phyloP scores from a whole-genome alignment of 345 rosid genomes.

The Acer negundo region DNA sequence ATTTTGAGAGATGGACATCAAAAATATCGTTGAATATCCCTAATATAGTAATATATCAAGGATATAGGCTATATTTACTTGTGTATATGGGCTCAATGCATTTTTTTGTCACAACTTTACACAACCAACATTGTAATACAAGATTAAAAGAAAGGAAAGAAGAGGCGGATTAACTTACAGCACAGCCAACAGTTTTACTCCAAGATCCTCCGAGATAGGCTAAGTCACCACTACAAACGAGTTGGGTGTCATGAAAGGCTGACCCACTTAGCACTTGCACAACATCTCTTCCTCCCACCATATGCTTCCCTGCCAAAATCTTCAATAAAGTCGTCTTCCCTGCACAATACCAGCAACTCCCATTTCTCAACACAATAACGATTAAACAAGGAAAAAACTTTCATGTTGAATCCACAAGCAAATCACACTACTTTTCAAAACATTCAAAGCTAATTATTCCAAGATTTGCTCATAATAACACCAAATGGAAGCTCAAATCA shows the following conservation, averaged over 20 bases:
- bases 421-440: not conserved
- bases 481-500: no score
- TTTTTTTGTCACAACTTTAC: no score
- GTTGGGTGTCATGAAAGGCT: slow-evolving; percentile 85
- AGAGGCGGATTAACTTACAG: slow-evolving; percentile 50
- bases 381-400: not conserved
- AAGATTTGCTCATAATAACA: no score
- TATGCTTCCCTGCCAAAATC: slow-evolving; percentile 89
- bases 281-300: slow-evolving; percentile 89
- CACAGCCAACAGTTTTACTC: slow-evolving; percentile 88
- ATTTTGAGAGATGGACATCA: no score
- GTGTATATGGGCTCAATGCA: no score
- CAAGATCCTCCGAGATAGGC: slow-evolving; percentile 93
- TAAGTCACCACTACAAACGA: slow-evolving; percentile 85
- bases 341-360: slow-evolving; percentile 19
- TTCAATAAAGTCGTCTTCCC: slow-evolving; percentile 89
- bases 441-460: not conserved
- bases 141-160: not conserved
- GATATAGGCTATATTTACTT: no score
- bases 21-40: no score
- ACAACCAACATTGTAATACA: not conserved
- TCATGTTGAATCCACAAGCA: not conserved
- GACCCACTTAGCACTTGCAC: slow-evolving; percentile 77
- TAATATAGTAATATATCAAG: no score
- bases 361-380: not conserved